Base-by-base conservation (phyloP, 2,329 filamentous ascomycete species). In the Gyromitra esculenta region DNA sequence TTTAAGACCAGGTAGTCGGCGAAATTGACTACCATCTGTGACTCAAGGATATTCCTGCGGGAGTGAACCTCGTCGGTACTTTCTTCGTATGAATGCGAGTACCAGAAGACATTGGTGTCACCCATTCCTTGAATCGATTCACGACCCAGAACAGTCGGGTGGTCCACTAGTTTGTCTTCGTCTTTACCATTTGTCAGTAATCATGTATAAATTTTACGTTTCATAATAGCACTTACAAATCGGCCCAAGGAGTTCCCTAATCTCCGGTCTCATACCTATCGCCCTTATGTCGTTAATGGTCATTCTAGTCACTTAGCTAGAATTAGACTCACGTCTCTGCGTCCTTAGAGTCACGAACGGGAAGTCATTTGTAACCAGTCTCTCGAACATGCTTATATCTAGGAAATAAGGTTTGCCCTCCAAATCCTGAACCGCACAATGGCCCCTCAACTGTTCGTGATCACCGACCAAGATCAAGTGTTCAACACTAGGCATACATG, bases 311-410 rank as follows among this genome's bases (percentile, higher is more conserved):
- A 48, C 54, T 59, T 50, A n/a, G 6, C 21, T 9, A 15, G 63
- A 25, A 31, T 54, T 54, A 52, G 39, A 76, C 79, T 71, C 70
- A 80, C 81, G 85, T 52, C 92, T 88, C 82, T 97, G 93, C 65
- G 88, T 86, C 1, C 86, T 87, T 0, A 96, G 85, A 68, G 88
- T 89, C 0, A 87, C 87, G 80, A 88, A 93, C 0, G 89, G 87
- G 18, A 94, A 84, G 0, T 85, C 81, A 15, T 92, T 89, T 3
- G 86, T 85, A n/a, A 96, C 87, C 13, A 96, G 85, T 0, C 93
- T 87, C 83, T 96, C 91, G 80, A 96, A 96, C 80, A 96, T 87
- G 0, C 92, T 96, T 0, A 93, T 84, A 41, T 92, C 89, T 45
- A 96, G 85, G 78, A 88, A 87, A 81, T 88, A 93, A 0, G 91